Evolutionary conservation across 2,329 filamentous ascomycete genomes (phyloP), one percentile per base, ranked within the genome.

Genomic region (Colletotrichum graminicola): DNA sequence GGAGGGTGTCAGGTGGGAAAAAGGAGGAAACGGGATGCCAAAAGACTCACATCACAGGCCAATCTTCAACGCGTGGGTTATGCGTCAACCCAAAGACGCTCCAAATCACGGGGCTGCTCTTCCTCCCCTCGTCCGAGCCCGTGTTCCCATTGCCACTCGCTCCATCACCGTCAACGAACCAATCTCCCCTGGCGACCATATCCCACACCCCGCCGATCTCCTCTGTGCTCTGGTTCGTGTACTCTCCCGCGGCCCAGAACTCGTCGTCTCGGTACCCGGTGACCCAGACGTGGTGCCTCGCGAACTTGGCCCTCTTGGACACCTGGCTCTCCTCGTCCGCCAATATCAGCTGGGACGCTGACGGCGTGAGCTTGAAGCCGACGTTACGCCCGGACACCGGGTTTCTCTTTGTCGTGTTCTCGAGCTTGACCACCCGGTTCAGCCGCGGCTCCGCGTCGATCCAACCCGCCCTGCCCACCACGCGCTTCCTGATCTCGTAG

Each of bases 381-480:
- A 88, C 80, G 8, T 82, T 82, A 68, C 82, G 84, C n/a, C 84
- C 84, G 11, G 85, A 87, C 32, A 86, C 78, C 1, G 76, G 76
- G 71, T 89, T 89, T 65, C 78, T 81, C 73, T 82, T 82, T 18
- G 73, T 76, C 10, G 80, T 76, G 72, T 87, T 88, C 74, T 87
- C 82, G 47, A 89, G 77, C 71, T 85, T 85, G 71, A 88, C 80
- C 7, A 82, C 77, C 2, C 86, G 82, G 70, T 90, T 90, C 43
- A 86, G 78, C 12, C 79, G 76, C 0, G 88, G 87, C 69, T 87
- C 87, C 0, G 88, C 86, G 62, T 89, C 87, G 5, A 88, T 78
- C 67, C 84, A 84, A 5, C 81, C 76, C 1, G 87, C 84, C 52
- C 79, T 79, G 45, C 84, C 80, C 7, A 91, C 79, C 0, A 79